Evolutionary conservation across 2,329 filamentous ascomycete genomes (phyloP).

Genomic region (Neofusicoccum kwambonambiense): DNA sequence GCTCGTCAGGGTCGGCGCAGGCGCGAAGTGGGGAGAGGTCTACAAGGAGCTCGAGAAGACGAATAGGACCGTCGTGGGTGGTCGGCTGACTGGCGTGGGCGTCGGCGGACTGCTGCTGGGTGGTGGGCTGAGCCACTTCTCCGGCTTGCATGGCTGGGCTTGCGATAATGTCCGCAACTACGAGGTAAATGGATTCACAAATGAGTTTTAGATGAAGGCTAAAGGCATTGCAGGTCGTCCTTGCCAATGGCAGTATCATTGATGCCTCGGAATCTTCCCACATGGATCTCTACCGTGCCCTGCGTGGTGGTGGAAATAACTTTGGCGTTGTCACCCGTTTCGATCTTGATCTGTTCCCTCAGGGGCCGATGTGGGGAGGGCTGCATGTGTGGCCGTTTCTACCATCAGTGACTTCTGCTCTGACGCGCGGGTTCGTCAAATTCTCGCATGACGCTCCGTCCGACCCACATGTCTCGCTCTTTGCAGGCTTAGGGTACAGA

Average conservation of each 20-base stretch:
- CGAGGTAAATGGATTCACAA: not conserved
- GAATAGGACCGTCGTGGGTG: conserved; percentile 1
- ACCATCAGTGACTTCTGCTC: not conserved
- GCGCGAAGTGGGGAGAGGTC: not conserved
- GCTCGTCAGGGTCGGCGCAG: too few species aligned
- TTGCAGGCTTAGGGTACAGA: not conserved
- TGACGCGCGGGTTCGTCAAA: not conserved
- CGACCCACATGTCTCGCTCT: not conserved
- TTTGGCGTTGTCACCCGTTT: conserved; percentile 11
- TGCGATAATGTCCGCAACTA: conserved; percentile 19
- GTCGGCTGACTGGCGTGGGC: conserved; percentile 21
- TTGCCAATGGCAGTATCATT: not conserved
- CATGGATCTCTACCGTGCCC: conserved; percentile 18
- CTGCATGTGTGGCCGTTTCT: not conserved
- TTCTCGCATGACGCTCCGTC: not conserved
- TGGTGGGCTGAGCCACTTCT: conserved; percentile 31
- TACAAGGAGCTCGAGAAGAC: not conserved
- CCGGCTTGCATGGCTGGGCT: conserved; percentile 26
- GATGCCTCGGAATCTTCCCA: not conserved
- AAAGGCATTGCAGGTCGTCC: not conserved
- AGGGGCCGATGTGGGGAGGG: conserved; percentile 3
- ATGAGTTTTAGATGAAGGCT: too few species aligned
- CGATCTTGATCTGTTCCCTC: not conserved
- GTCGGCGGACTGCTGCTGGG: conserved; percentile 28
- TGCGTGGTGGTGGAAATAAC: not conserved